phyloP scores from a whole-genome alignment of 2,329 filamentous ascomycete genomes.

The Rhinocladiella mackenziei region DNA sequence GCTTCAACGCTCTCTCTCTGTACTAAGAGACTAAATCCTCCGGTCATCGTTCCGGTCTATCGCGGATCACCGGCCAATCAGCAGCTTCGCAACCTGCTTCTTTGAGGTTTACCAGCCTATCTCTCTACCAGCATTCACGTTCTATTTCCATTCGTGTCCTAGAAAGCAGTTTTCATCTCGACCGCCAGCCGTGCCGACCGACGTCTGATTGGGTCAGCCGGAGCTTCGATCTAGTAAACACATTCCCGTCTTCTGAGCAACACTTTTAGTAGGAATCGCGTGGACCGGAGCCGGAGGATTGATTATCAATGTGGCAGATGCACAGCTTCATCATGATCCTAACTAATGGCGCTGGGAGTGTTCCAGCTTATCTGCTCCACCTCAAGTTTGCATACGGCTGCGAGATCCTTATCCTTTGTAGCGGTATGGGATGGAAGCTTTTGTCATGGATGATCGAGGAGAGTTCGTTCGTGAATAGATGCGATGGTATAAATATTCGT shows the following conservation, averaged over 20 bases:
- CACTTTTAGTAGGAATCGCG: background rate
- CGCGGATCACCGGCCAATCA: conserved; percentile 1
- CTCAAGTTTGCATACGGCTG: background rate
- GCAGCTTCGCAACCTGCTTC: background rate
- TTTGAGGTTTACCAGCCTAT: background rate
- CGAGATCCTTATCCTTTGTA: background rate
- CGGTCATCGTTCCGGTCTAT: conserved; percentile 10
- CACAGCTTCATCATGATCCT: background rate
- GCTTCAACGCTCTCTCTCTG: background rate
- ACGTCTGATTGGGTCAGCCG: background rate
- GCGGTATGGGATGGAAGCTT: background rate
- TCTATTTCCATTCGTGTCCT: background rate
- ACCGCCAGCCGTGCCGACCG: background rate
- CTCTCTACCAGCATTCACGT: background rate
- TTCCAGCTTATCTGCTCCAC: background rate
- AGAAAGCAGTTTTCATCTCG: background rate
- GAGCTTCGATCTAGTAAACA: background rate
- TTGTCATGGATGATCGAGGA: background rate
- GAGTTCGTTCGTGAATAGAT: too few relatives aligned
- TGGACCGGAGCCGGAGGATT: conserved; percentile 1
- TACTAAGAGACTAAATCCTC: conserved; percentile 4
- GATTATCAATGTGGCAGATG: background rate
- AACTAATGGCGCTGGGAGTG: background rate
- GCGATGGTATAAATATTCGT: background rate
- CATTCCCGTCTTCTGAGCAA: background rate